phyloP scores from a whole-genome alignment of 352 stramenopile genomes.

The Thraustotheca clavata region DNA sequence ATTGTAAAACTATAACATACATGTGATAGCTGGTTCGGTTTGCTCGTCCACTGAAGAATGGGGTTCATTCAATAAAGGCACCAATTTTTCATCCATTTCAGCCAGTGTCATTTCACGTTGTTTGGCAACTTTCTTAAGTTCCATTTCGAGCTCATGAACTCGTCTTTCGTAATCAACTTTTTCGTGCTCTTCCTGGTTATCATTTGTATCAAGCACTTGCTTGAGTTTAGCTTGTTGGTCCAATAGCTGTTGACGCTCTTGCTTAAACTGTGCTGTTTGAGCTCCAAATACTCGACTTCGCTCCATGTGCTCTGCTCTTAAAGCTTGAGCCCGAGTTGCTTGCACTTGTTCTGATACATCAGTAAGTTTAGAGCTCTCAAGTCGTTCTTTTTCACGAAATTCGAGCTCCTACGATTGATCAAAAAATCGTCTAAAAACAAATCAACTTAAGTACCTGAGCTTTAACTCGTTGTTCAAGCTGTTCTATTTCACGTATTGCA shows the following conservation, averaged over 20 bases:
- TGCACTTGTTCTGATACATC: no score
- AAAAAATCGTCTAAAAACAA: background rate
- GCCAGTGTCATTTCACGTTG: background rate
- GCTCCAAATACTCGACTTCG: background rate
- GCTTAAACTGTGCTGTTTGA: background rate
- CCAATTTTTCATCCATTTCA: background rate
- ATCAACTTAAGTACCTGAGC: background rate
- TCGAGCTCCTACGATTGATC: background rate
- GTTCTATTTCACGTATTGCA: slow-evolving; percentile 13
- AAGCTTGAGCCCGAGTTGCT: no score
- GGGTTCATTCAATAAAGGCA: background rate
- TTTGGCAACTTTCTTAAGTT: background rate
- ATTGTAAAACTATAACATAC: no score
- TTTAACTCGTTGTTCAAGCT: slow-evolving; percentile 12
- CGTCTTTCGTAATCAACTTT: background rate
- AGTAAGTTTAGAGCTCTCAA: no score
- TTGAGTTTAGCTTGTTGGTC: background rate
- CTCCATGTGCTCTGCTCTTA: slow-evolving; percentile 4
- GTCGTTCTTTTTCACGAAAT: background rate
- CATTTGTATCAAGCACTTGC: background rate
- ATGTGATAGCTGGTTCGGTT: no score
- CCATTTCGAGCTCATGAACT: background rate
- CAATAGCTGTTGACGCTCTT: slow-evolving; percentile 1
- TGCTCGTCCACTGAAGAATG: no score
- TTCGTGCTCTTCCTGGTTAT: slow-evolving; percentile 8